Conservation (phyloP, 2,329 filamentous ascomycete species). For the Coniochaeta sp. region DNA sequence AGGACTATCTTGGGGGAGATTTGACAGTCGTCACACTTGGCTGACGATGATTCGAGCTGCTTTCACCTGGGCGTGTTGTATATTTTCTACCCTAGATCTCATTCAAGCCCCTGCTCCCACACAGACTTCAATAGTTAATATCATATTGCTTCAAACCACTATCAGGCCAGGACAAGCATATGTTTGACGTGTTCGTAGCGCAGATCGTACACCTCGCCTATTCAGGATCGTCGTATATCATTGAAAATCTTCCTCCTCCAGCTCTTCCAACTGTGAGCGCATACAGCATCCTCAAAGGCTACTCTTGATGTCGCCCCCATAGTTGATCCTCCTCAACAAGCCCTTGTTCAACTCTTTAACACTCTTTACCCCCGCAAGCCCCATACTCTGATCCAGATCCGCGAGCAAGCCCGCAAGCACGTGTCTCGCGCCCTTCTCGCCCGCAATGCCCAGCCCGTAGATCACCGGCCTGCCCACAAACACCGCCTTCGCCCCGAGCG, state of each 20-base stretch:
- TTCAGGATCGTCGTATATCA: neutral
- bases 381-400: conserved; percentile 49
- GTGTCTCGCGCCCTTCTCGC: conserved; percentile 44
- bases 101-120: too few relatives aligned
- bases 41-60: too few relatives aligned
- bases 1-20: neutral
- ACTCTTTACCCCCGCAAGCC: conserved; percentile 40
- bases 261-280: too few relatives aligned
- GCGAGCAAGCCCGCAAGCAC: conserved; percentile 41
- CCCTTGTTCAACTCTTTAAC: conserved; percentile 26
- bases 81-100: neutral
- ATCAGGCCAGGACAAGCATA: too few relatives aligned
- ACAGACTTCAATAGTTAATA: too few relatives aligned
- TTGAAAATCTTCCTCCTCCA: too few relatives aligned
- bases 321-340: conserved; percentile 23
- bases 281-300: neutral
- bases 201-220: too few relatives aligned
- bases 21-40: neutral
- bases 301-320: conserved; percentile 19
- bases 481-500: conserved; percentile 48
- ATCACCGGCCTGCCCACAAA: conserved; percentile 50
- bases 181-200: too few relatives aligned
- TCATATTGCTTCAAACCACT: too few relatives aligned
- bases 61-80: neutral
- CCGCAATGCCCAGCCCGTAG: conserved; percentile 48